Conservation (phyloP, 2,329 filamentous ascomycete species). For the Hymenoscyphus fructigenus region DNA sequence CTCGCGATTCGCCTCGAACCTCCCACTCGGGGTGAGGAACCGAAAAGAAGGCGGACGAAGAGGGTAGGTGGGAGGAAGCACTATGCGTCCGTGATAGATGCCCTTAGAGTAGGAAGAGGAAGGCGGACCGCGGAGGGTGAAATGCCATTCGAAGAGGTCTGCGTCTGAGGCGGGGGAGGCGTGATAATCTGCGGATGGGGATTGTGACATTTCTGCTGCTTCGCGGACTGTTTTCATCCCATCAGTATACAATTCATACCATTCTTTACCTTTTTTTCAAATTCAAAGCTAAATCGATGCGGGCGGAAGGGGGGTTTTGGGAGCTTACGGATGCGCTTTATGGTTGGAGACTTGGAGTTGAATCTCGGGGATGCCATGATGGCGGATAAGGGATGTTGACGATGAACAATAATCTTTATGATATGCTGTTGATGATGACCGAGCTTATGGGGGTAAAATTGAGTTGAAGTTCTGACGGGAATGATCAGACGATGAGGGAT, state of each 20-base stretch:
- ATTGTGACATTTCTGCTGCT: slow-evolving; percentile 78
- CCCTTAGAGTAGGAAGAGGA: slow-evolving; percentile 61
- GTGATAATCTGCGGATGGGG: slow-evolving; percentile 81
- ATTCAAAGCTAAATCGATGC: background rate
- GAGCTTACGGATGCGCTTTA: slow-evolving; percentile 74
- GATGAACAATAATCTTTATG: too few species aligned
- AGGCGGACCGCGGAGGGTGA: slow-evolving; percentile 89
- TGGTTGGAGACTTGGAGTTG: slow-evolving; percentile 78
- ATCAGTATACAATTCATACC: background rate
- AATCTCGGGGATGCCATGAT: slow-evolving; percentile 39
- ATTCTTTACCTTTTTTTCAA: background rate
- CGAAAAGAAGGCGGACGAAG: slow-evolving; percentile 93
- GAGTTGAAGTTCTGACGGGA: too few species aligned
- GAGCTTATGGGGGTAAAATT: too few species aligned
- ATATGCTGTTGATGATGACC: too few species aligned
- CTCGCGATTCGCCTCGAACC: slow-evolving; percentile 95
- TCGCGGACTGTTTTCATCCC: slow-evolving; percentile 67
- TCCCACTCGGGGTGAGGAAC: slow-evolving; percentile 85
- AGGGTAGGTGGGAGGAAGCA: slow-evolving; percentile 85
- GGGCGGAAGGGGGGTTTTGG: slow-evolving; percentile 15
- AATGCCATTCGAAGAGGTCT: slow-evolving; percentile 98
- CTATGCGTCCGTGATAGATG: slow-evolving; percentile 93
- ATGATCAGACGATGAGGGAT: too few species aligned
- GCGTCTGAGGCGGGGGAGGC: slow-evolving; percentile 76
- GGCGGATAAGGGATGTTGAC: background rate